These are phyloP conservation scores for Botryosphaeria dothidea DNA, from an alignment of 2,329 filamentous ascomycete species.

Conservation along the genomic window DNA sequence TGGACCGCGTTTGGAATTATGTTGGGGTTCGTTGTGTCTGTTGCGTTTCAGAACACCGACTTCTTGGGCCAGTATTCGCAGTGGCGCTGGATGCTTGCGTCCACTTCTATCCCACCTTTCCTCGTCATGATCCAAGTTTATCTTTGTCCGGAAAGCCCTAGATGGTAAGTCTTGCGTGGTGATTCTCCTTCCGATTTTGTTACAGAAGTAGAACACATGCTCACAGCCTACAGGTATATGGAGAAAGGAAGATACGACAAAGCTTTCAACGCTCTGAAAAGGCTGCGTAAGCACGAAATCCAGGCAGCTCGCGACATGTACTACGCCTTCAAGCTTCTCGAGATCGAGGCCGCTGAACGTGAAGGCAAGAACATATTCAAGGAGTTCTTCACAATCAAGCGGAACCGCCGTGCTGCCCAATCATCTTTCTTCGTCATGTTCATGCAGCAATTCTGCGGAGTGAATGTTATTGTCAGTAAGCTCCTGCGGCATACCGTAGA, in stretches of 20 bases:
- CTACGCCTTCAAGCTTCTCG: slow-evolving; percentile 50
- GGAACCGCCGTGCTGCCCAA: slow-evolving; percentile 36
- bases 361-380: slow-evolving; percentile 32
- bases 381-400: slow-evolving; percentile 30
- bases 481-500: background rate
- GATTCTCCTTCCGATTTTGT: background rate
- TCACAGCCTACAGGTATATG: slow-evolving; percentile 31
- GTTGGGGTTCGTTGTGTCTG: slow-evolving; percentile 43
- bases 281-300: slow-evolving; percentile 46
- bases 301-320: slow-evolving; percentile 57
- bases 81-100: slow-evolving; percentile 21
- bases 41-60: slow-evolving; percentile 26
- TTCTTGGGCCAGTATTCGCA: background rate
- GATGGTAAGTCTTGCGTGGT: slow-evolving; percentile 32
- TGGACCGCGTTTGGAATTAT: slow-evolving; percentile 49
- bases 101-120: slow-evolving; percentile 10
- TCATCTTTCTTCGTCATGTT: slow-evolving; percentile 33
- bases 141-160: slow-evolving; percentile 39
- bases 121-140: slow-evolving; percentile 20
- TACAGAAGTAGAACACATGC: no score
- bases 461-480: slow-evolving; percentile 31
- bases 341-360: slow-evolving; percentile 39
- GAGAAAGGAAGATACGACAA: slow-evolving; percentile 43
- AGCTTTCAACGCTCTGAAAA: slow-evolving; percentile 43
- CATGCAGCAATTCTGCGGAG: slow-evolving; percentile 34